Base-by-base conservation (phyloP, 2,329 filamentous ascomycete species). In the Aulographum hederae region DNA sequence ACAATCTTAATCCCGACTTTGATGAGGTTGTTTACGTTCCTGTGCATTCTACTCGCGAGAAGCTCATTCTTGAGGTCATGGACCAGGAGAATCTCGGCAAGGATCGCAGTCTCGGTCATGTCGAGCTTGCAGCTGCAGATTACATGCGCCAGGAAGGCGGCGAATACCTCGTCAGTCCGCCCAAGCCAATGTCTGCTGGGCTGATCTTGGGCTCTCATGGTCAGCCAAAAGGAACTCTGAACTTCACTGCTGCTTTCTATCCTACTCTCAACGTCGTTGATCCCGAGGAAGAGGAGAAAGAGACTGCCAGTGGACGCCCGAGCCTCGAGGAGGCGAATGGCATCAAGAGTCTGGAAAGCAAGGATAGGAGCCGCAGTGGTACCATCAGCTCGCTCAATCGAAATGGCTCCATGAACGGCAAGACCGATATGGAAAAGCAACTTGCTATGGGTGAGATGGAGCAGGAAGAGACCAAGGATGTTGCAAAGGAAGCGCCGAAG, bases 11-110 rank as follows among this genome's bases (percentile, higher is more conserved):
- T 49, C 89, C 89, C 2, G 78, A 89, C 32, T 98, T 80, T 75
- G 84, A 98, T 46, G 89, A 98, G 54, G 74, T 98, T 16, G 68
- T 94, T 15, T 98, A 98, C 47, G 67, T 98, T 1, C 86, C 91
- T 1, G 69, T 98, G 35, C 86, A 94, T 51, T 84, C 76, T 5
- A 46, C 68, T 11, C 76, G 81, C 19, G 89, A 98, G 51, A 82
- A 78, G 46, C 61, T 98, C 18, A 73, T 74, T 1, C 58, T 98
- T 13, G 89, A 98, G 52, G 84, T 95, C 40, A 93, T 98, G 86
- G 89, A 98, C 45, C 73, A 89, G 38, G 89, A 98, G 55, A 85
- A 74, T 43, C 66, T 95, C 46, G 81, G 81, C 44, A 89, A 84
- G 50, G 89, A 98, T 52, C 77, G 89, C 34, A 78, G 78, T 26